Evolutionary conservation across 208 protist genomes (phyloP).

Genomic region (Trypanosoma cruzi): DNA sequence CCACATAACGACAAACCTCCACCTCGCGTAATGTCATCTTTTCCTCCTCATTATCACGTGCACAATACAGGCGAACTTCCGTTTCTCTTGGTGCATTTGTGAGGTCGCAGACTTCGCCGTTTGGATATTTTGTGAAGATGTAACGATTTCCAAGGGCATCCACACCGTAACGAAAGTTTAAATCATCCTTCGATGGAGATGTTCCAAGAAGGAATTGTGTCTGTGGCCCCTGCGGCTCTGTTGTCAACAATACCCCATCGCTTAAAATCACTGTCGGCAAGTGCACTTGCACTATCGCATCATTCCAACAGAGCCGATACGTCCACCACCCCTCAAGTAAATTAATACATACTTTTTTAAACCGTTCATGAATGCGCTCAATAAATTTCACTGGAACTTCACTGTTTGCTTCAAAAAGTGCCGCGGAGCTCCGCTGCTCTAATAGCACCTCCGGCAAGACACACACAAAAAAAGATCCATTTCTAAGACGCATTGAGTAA

Average conservation of each 20-base stretch:
- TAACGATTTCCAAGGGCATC: constrained; percentile 19
- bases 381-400: not conserved
- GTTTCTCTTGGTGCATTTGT: constrained; percentile 23
- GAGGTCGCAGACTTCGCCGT: constrained; percentile 30
- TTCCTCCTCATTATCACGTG: not conserved
- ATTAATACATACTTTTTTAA: constrained; percentile 8
- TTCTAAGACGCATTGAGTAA: constrained; percentile 44
- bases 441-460: constrained; percentile 24
- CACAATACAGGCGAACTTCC: constrained; percentile 37
- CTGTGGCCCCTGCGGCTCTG: not conserved
- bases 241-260: not conserved
- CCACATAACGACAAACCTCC: constrained; percentile 50
- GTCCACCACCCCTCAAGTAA: constrained; percentile 36
- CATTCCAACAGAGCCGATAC: constrained; percentile 43
- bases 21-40: constrained; percentile 24
- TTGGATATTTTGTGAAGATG: constrained; percentile 18
- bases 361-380: not conserved
- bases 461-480: constrained; percentile 46
- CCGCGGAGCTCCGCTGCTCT: not conserved
- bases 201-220: constrained; percentile 11
- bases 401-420: constrained; percentile 6
- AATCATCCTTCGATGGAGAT: not conserved
- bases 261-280: not conserved
- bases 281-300: constrained; percentile 35
- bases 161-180: constrained; percentile 16